A percentile compares a stretch with the other conserved stretches of the same genome.
phyloP scores from a whole-genome alignment of 2,329 filamentous ascomycete genomes.

The Neoarthrinium moseri region DNA sequence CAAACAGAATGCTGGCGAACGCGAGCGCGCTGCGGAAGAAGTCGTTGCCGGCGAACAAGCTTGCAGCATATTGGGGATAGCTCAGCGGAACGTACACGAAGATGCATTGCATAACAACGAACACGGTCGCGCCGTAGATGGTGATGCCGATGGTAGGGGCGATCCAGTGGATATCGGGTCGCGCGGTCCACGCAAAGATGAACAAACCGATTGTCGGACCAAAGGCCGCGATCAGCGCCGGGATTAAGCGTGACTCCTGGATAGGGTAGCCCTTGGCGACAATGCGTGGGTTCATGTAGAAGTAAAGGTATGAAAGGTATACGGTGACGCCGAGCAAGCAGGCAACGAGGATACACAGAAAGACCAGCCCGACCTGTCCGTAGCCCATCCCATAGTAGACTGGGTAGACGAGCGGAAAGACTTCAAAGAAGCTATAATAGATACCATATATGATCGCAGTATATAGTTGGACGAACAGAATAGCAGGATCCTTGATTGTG shows the following conservation, averaged over 20 bases:
- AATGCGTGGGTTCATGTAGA: constrained; percentile 50
- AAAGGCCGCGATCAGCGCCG: constrained; percentile 51
- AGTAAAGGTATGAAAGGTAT: constrained; percentile 52
- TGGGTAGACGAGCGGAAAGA: constrained; percentile 64
- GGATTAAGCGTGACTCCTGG: constrained; percentile 54
- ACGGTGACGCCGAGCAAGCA: constrained; percentile 49
- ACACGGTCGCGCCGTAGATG: constrained; percentile 50
- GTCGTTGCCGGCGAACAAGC: constrained; percentile 60
- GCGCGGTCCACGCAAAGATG: constrained; percentile 58
- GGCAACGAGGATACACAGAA: constrained; percentile 58
- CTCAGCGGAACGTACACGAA: constrained; percentile 58
- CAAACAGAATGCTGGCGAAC: constrained; percentile 59
- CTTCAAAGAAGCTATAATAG: constrained; percentile 64
- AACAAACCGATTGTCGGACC: constrained; percentile 59
- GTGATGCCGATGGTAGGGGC: constrained; percentile 57
- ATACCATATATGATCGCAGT: constrained; percentile 61
- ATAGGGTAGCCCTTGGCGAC: constrained; percentile 44
- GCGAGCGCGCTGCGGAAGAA: constrained; percentile 58
- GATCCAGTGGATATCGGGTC: constrained; percentile 51
- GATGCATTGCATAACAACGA: constrained; percentile 58
- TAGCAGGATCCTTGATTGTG: constrained; percentile 59
- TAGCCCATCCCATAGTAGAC: constrained; percentile 58
- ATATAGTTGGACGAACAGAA: constrained; percentile 62
- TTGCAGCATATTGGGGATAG: constrained; percentile 57
- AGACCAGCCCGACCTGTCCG: constrained; percentile 58